Base-by-base conservation (phyloP, 345 rosid species). In the Dipteronia sinensis region DNA sequence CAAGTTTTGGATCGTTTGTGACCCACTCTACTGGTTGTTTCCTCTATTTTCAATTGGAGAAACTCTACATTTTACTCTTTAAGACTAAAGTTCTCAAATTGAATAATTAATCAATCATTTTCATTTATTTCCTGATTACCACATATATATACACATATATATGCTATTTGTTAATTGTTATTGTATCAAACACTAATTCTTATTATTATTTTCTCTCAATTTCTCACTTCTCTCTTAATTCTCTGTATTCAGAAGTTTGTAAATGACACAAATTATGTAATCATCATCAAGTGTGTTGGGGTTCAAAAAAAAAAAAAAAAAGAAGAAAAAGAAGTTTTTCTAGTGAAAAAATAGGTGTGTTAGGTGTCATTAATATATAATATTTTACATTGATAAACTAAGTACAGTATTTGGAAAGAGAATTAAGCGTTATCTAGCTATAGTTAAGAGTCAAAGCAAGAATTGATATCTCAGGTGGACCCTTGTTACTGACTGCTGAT, bases 1-100 rank as follows among this genome's bases (percentile, higher is more conserved):
- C 90, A 77, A 88, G 85, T 86, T 94, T 92, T 58, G 98, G 98
- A 38, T 91, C 98, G 13, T 94, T 84, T 69, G 96, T 94, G 76
- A 94, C 98, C 19, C 96, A 94, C 67, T 82, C 97, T 65, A 86
- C 90, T 6, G 97, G 97, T 25, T 88, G 96, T 83, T 94, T 94
- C 79, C 88, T 94, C 38, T 94, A 94, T 73, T 94, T 94, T 77
- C 86, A 93, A 12, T 90, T 94, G 89, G 98, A 94, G 74, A 90
- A 90, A 71, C 84, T 91, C 23, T 85, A 86, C 78, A 74, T 94
- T 71, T 79, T 92, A 64, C 86, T 94, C 40, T 94, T 92, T 75
- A 89, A 83, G 82, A 94, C 97, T 20, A 90, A 86, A 86, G 91
- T 92, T 76, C 90, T 68, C 75, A 51, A 73, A 81, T 59, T 83